Evolutionary conservation across 768 basidiomycete species (phyloP).

Genomic region (Mycena leptocephala): DNA sequence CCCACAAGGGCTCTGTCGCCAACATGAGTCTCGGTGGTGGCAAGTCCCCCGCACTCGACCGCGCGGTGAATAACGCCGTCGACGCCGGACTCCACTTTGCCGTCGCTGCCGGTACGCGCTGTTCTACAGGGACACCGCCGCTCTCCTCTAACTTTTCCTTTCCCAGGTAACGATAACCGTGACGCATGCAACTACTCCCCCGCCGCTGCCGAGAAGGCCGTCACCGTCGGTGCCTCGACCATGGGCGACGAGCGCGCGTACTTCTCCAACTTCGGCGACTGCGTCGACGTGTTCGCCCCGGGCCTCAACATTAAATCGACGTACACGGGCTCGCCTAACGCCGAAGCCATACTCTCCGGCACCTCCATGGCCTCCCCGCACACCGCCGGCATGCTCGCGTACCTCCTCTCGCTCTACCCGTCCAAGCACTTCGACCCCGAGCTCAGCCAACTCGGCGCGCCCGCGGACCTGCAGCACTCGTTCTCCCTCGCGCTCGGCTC

Average conservation of each 20-base stretch:
- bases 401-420: slow-evolving; percentile 92
- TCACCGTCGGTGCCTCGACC: slow-evolving; percentile 96
- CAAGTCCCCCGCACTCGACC: slow-evolving; percentile 89
- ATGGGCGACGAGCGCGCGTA: slow-evolving; percentile 87
- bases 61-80: slow-evolving; percentile 89
- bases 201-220: slow-evolving; percentile 88
- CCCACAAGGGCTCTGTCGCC: slow-evolving; percentile 94
- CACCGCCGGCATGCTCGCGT: slow-evolving; percentile 91
- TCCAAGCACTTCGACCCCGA: slow-evolving; percentile 73
- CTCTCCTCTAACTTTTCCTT: slow-evolving; percentile 1
- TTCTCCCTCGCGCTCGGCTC: slow-evolving; percentile 52
- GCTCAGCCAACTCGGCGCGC: slow-evolving; percentile 54
- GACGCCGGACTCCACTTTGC: slow-evolving; percentile 93
- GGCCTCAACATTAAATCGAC: slow-evolving; percentile 94
- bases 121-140: neutral
- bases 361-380: slow-evolving; percentile 98
- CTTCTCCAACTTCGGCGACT: slow-evolving; percentile 93
- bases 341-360: slow-evolving; percentile 87
- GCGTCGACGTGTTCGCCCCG: slow-evolving; percentile 95
- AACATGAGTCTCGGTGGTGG: slow-evolving; percentile 99
- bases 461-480: slow-evolving; percentile 46
- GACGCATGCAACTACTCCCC: slow-evolving; percentile 97
- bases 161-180: slow-evolving; percentile 83
- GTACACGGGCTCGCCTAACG: slow-evolving; percentile 75
- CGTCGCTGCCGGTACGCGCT: slow-evolving; percentile 90